A percentile compares a stretch with the other conserved stretches of the same genome.
These are phyloP conservation scores for Penicillium soppii DNA, from an alignment of 495 filamentous ascomycete genomes.

Conservation along the genomic window DNA sequence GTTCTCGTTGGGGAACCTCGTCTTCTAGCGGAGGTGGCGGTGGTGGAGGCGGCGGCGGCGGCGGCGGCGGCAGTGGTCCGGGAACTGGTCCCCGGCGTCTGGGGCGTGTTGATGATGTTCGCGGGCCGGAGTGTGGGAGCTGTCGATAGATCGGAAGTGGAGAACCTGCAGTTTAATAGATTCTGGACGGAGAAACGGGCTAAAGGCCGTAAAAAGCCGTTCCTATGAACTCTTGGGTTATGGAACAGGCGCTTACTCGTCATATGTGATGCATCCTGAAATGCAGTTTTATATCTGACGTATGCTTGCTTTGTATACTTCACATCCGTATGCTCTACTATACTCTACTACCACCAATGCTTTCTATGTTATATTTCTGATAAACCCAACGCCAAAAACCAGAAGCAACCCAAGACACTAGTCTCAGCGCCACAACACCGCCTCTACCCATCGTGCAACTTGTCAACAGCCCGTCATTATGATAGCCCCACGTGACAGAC, in stretches of 20 bases:
- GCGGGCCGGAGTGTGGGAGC: slow-evolving; percentile 38
- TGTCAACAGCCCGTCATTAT: slow-evolving; percentile 24
- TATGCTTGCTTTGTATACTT: not conserved
- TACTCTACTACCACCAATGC: too few species aligned
- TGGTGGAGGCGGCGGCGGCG: slow-evolving; percentile 30
- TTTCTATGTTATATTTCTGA: too few species aligned
- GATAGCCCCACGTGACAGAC: slow-evolving; percentile 31
- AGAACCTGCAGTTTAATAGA: not conserved
- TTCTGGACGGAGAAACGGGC: not conserved
- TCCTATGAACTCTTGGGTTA: too few species aligned
- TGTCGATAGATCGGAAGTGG: slow-evolving; percentile 17
- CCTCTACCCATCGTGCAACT: slow-evolving; percentile 11
- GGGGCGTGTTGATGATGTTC: slow-evolving; percentile 43
- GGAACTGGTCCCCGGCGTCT: slow-evolving; percentile 32
- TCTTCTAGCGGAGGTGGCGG: slow-evolving; percentile 18
- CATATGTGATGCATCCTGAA: not conserved
- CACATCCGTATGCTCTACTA: too few species aligned
- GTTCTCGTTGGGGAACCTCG: slow-evolving; percentile 27
- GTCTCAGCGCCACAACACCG: slow-evolving; percentile 3
- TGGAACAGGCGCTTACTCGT: too few species aligned
- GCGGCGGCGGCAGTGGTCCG: slow-evolving; percentile 29
- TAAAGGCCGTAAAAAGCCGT: too few species aligned
- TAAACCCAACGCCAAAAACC: not conserved
- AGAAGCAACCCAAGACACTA: not conserved
- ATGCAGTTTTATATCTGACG: not conserved